Percentiles rank a stretch among this genome's conserved stretches.
These are phyloP conservation scores for Neurospora sp. DNA, from an alignment of 495 filamentous ascomycete genomes.

Conservation along the genomic window DNA sequence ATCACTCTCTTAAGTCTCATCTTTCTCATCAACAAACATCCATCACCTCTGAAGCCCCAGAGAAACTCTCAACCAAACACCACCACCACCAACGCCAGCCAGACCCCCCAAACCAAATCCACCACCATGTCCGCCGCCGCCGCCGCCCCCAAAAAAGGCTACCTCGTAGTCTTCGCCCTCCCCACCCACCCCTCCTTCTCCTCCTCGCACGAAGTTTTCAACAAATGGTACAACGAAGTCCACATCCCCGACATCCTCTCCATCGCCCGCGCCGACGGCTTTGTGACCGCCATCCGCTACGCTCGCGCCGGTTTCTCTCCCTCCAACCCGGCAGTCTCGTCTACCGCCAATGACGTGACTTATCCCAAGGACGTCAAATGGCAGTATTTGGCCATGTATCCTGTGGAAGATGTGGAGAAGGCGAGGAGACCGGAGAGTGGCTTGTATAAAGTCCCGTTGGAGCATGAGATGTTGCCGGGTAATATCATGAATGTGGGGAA, in stretches of 20 bases:
- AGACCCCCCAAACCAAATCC: background rate
- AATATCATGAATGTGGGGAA: background rate
- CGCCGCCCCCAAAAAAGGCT: background rate
- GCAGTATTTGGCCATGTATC: background rate
- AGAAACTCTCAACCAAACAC: background rate
- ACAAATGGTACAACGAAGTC: background rate
- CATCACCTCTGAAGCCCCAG: background rate
- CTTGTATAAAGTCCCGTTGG: background rate
- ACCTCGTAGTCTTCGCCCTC: background rate
- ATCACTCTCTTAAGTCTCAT: background rate
- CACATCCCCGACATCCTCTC: background rate
- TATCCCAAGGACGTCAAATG: background rate
- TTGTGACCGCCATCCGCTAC: background rate
- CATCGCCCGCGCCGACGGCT: background rate
- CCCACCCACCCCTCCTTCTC: background rate
- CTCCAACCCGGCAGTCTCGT: background rate
- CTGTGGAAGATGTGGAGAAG: background rate
- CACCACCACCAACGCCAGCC: background rate
- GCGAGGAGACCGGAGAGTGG: background rate
- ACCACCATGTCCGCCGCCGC: background rate
- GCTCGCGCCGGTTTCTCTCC: background rate
- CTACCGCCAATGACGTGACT: background rate
- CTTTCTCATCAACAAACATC: background rate
- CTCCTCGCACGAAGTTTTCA: background rate
- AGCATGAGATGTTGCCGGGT: background rate